phyloP scores from a whole-genome alignment of 2,329 filamentous ascomycete genomes.

The Colletotrichum sp. region DNA sequence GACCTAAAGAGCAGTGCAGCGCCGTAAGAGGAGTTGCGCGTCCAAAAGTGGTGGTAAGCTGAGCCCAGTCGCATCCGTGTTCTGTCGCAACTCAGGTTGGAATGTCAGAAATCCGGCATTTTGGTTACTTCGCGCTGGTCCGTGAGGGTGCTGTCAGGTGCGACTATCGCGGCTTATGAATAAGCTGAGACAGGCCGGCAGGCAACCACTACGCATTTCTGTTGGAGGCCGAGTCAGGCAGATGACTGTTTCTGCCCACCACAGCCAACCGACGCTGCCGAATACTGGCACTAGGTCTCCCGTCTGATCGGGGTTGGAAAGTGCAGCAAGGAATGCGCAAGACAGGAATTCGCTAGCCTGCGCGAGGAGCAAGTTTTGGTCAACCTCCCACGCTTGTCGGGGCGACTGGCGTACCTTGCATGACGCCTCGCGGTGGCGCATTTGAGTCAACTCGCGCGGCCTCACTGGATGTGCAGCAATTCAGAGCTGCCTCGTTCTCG shows the following conservation, averaged over 20 bases:
- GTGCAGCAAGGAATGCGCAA: constrained; percentile 6
- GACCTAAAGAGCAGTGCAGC: background rate
- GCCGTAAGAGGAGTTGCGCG: background rate
- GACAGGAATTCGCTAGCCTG: constrained; percentile 5
- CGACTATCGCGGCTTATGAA: constrained; percentile 20
- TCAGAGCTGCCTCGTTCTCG: background rate
- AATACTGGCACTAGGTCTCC: background rate
- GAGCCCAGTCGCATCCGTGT: background rate
- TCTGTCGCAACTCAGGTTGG: background rate
- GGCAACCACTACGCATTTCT: constrained; percentile 14
- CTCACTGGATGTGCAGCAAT: background rate
- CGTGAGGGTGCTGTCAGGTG: constrained; percentile 15
- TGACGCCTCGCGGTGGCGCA: constrained; percentile 25
- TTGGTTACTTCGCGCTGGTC: constrained; percentile 13
- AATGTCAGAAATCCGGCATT: constrained; percentile 4
- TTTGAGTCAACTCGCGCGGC: constrained; percentile 7
- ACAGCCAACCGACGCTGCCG: constrained; percentile 14
- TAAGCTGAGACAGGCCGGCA: constrained; percentile 19
- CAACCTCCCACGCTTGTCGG: background rate
- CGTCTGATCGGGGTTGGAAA: background rate
- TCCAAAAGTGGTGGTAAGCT: constrained; percentile 16
- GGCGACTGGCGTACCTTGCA: constrained; percentile 25
- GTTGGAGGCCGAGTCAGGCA: constrained; percentile 10
- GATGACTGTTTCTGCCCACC: constrained; percentile 15
- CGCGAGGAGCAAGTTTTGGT: constrained; percentile 7